Evolutionary conservation across 148 eudicot species (phyloP).

Genomic region (Rheum nobile): DNA sequence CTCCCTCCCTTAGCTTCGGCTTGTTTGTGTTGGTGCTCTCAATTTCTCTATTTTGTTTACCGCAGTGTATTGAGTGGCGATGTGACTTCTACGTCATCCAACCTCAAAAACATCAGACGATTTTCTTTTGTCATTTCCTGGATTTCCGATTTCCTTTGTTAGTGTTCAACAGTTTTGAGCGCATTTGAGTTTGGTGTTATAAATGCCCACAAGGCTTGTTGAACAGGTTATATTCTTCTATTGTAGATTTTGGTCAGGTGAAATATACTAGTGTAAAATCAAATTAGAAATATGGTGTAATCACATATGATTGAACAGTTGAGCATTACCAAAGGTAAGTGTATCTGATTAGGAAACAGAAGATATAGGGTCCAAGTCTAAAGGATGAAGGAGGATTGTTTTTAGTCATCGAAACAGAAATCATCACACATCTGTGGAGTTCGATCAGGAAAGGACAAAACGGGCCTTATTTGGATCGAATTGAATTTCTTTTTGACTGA

Average conservation of each 20-base stretch:
- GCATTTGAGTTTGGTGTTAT: background rate
- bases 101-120: background rate
- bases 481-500: background rate
- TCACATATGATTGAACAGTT: background rate
- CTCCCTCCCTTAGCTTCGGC: background rate
- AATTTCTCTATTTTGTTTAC: background rate
- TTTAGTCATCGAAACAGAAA: background rate
- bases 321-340: background rate
- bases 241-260: no score
- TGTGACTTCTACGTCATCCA: background rate
- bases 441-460: background rate
- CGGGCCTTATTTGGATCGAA: background rate
- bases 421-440: background rate
- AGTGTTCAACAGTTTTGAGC: background rate
- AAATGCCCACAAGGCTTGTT: background rate
- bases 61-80: no score
- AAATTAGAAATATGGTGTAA: background rate
- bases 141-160: no score
- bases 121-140: no score
- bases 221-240: background rate
- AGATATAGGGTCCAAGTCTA: background rate
- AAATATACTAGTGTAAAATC: no score
- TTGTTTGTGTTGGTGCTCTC: background rate
- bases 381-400: background rate
- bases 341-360: background rate